These are phyloP conservation scores for Ocimum tenuiflorum DNA, from an alignment of 257 asterid genomes.

Conservation along the genomic window DNA sequence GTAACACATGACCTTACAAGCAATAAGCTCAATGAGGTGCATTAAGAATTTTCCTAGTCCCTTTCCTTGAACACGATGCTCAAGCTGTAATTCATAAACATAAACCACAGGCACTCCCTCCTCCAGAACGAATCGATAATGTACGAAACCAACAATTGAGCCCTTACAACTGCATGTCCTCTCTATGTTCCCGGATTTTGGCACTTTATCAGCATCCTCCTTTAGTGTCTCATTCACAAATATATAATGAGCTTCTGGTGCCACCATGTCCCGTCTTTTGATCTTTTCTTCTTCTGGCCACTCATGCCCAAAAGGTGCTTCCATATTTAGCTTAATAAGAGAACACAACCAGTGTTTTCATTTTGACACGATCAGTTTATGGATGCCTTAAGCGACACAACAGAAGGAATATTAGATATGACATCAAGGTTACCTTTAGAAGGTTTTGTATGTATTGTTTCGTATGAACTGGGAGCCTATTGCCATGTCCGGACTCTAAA, in stretches of 20 bases:
- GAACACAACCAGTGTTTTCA: constrained; percentile 3
- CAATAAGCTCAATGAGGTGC: constrained; percentile 75
- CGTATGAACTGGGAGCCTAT: constrained; percentile 43
- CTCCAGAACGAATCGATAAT: constrained; percentile 69
- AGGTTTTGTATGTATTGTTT: constrained; percentile 61
- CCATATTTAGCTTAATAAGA: constrained; percentile 61
- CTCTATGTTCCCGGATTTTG: constrained; percentile 21
- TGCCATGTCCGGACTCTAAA: constrained; percentile 66
- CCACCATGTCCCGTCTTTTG: constrained; percentile 76
- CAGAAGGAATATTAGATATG: background rate
- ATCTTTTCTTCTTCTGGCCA: constrained; percentile 84
- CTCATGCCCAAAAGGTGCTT: constrained; percentile 70
- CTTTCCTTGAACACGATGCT: constrained; percentile 68
- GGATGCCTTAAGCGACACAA: background rate
- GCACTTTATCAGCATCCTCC: constrained; percentile 23
- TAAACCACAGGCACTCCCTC: constrained; percentile 91
- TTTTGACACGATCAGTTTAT: background rate
- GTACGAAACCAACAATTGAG: constrained; percentile 67
- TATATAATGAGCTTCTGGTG: constrained; percentile 69
- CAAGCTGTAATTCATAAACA: constrained; percentile 84
- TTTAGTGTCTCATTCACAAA: constrained; percentile 48
- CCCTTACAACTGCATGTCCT: constrained; percentile 27
- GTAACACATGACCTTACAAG: constrained; percentile 71
- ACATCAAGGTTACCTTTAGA: constrained; percentile 49
- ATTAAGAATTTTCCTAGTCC: constrained; percentile 76